Conservation (phyloP, 1,139 yeast genomes). For the Pichia sp. region DNA sequence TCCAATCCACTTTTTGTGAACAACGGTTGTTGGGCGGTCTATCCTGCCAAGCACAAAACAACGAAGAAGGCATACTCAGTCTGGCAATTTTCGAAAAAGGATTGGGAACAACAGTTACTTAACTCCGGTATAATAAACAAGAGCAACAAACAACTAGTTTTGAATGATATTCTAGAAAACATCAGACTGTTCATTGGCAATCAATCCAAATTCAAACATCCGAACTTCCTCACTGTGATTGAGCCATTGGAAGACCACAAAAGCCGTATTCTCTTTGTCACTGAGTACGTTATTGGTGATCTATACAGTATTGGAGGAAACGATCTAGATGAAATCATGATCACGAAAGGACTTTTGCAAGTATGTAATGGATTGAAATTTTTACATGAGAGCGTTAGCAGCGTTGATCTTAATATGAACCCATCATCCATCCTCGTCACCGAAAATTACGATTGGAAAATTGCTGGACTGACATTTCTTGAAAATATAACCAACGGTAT, state of each 20-base stretch:
- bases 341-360: conserved; percentile 83
- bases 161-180: conserved; percentile 28
- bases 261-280: conserved; percentile 71
- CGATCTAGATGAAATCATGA: conserved; percentile 55
- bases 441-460: conserved; percentile 90
- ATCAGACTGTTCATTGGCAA: conserved; percentile 56
- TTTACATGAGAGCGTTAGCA: conserved; percentile 67
- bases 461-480: conserved; percentile 67
- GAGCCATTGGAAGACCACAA: conserved; percentile 89
- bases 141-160: conserved; percentile 25
- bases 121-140: conserved; percentile 43
- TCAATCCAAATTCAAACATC: conserved; percentile 78
- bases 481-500: conserved; percentile 39
- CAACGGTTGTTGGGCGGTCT: conserved; percentile 81
- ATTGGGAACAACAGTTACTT: conserved; percentile 51
- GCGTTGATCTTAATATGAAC: conserved; percentile 70
- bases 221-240: conserved; percentile 70
- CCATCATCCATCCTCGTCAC: conserved; percentile 75
- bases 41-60: conserved; percentile 68
- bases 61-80: conserved; percentile 63
- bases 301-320: conserved; percentile 39
- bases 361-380: conserved; percentile 73
- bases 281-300: conserved; percentile 65
- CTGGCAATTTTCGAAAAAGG: conserved; percentile 80
- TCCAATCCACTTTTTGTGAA: conserved; percentile 60